Evolutionary conservation across 805 yeast species (phyloP), one percentile per base, ranked within the genome.

Genomic region (Candida patagonica): DNA sequence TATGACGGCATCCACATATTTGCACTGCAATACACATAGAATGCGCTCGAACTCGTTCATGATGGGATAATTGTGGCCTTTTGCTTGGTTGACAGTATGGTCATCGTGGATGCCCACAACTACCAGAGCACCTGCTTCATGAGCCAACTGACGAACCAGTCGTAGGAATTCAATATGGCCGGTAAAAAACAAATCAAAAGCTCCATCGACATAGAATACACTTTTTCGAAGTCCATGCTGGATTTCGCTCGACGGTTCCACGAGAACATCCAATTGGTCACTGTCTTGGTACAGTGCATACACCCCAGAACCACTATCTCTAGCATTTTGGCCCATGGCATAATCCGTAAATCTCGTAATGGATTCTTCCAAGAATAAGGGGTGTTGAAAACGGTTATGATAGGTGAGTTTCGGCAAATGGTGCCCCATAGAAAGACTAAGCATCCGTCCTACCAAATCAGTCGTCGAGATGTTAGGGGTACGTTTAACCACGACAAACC

Each of bases 381-480:
- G 39, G 3, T 57, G 53, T 15, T 51, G 32, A 12, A 36, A 47
- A 9, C 25, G 52, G 37, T 56, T 55, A 3, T 41, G 38, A 2
- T 29, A 21, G 9, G 36, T 37, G n/a, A 45, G 26, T 25, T 55
- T 51, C 10, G 54, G 51, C 36, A 67, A 59, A 56, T 80, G 87
- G 55, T 81, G 89, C 21, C 58, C 59, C 45, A 71, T 76, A 53
- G 66, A 66, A 4, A 22, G n/a, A 42, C 76, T 60, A 45, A 92
- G 68, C 79, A 92, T 82, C 45, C 97, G 70, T 20, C 88, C 92
- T 41, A 92, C 95, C 41, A 92, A 70, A 55, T 92, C 97, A 0
- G 98, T 92, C 2, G 98, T 92, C 44, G 92, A 80, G 33, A 92
- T 92, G 54, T 88, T 88, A 10, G 87, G 89, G 0, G 98, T 92